Evolutionary conservation across 306 rosid species (phyloP), one percentile per base, ranked within the genome.

Genomic region (Cicer judaicum): DNA sequence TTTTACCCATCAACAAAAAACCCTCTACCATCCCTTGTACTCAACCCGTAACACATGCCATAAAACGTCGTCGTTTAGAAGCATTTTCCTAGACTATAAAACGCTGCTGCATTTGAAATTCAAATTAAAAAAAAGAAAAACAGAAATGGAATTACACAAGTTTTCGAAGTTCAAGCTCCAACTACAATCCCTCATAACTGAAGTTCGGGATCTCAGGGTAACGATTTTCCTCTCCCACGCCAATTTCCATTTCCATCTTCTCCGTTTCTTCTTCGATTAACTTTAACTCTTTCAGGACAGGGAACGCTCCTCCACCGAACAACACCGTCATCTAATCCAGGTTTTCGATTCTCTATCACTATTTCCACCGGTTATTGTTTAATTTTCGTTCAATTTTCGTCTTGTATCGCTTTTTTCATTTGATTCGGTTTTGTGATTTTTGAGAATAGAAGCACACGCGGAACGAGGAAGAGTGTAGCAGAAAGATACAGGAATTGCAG

Each of bases 81-180:
- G 0, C 29, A 48, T 10, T 10, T 21, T 14, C 49, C 50, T 7
- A 0, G 4, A 43, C 9, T 54, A 81, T 68, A 81, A 56, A 63
- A 52, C 0, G 6, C 8, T 64, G 47, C 52, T 41, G 46, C 61
- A 21, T 66, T 72, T 60, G 70, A 73, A 72, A 52, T 3, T 57
- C 24, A 29, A 39, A 10, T 41, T 24, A 24, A 24, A 24, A 24
- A 14, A 52, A 40, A 13, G 1, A 21, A 24, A 74, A 74, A 12
- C 19, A 39, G 64, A 14, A 64, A 91, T 89, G 96, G 97, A 84
- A 64, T 63, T 89, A 79, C 96, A 89, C 7, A 85, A 80, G 80
- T 66, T 92, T 38, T 92, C 96, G 12, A 92, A 88, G 84, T 86
- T 92, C 84, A 92, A 79, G 82, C 93, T 89, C 71, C 96, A 85